phyloP scores from a whole-genome alignment of 1,284 basidiomycete species.

The Erythrobasidium hasegawianum region DNA sequence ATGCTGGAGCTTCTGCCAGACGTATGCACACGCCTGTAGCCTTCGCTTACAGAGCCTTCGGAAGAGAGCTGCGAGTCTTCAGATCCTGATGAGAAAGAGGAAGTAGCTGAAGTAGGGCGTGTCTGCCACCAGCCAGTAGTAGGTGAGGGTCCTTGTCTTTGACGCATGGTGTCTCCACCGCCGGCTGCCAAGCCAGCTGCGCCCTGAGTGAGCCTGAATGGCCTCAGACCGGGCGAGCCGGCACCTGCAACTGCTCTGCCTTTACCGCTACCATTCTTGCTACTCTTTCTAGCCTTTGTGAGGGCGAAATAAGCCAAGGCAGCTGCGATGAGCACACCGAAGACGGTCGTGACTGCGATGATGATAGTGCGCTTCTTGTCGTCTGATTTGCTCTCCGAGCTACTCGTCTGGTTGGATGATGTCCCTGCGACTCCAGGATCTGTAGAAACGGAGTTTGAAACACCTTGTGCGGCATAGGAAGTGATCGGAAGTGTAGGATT shows the following conservation, averaged over 20 bases:
- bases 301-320: constrained; percentile 31
- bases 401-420: neutral
- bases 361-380: constrained; percentile 34
- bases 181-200: neutral
- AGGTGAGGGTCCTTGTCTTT: constrained; percentile 10
- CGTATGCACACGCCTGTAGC: neutral
- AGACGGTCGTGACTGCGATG: constrained; percentile 31
- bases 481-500: constrained; percentile 34
- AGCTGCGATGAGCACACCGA: constrained; percentile 30
- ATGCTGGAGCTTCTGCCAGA: constrained; percentile 29
- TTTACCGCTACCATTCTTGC: constrained; percentile 1
- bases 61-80: constrained; percentile 30
- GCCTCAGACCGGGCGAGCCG: constrained; percentile 14
- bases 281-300: constrained; percentile 27
- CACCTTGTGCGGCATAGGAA: constrained; percentile 24
- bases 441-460: constrained; percentile 6
- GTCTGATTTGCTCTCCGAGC: neutral
- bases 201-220: constrained; percentile 29
- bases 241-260: neutral
- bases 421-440: neutral
- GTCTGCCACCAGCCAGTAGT: constrained; percentile 7
- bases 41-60: constrained; percentile 7
- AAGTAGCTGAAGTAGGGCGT: neutral
- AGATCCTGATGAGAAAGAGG: constrained; percentile 7
- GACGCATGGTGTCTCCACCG: constrained; percentile 22